Base-by-base conservation (phyloP, 169 alveolate species). In the Plasmodium ovale region DNA sequence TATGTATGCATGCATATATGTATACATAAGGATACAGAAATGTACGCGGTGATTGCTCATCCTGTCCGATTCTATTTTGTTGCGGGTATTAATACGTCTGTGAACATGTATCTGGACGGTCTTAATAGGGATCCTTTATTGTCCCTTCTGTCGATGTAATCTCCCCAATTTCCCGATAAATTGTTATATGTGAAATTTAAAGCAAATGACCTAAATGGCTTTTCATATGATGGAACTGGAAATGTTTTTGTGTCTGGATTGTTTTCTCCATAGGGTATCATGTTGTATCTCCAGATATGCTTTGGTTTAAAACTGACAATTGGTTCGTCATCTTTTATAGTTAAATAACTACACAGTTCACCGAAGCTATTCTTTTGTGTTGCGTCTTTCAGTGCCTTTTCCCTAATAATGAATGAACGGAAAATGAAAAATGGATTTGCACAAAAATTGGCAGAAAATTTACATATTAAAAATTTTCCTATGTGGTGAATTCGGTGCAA, bases 131-230 rank as follows among this genome's bases (percentile, higher is more conserved):
- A 93, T 60, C 87, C 92, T 79, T 95, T 95, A 93, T 95, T 95
- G 69, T 95, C 97, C 60, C 93, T 95, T 82, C 97, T 94, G 89
- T 95, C 92, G 65, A 95, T 85, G 84, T 95, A 95, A 87, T 95
- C 97, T 71, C 97, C 97, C 97, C 97, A 95, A 92, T 94, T 94
- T 58, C 97, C 97, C 12, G 97, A 95, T 49, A 94, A 94, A 89
- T 95, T 95, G 92, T 95, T 95, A 93, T 93, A 92, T 39, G 97
- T 95, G 85, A 95, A 95, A 91, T 93, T 93, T 77, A 95, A 90
- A 31, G 97, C 96, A 89, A 95, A 87, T 51, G 97, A 92, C 58
- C 97, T 90, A 31, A 94, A 92, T 10, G 97, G 97, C 91, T 93
- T 91, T 37, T 95, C 97, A 65, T 93, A 94, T 51, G 95, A 64